These are phyloP conservation scores for Nemania sp. DNA, from an alignment of 2,329 filamentous ascomycete genomes.

Conservation along the genomic window DNA sequence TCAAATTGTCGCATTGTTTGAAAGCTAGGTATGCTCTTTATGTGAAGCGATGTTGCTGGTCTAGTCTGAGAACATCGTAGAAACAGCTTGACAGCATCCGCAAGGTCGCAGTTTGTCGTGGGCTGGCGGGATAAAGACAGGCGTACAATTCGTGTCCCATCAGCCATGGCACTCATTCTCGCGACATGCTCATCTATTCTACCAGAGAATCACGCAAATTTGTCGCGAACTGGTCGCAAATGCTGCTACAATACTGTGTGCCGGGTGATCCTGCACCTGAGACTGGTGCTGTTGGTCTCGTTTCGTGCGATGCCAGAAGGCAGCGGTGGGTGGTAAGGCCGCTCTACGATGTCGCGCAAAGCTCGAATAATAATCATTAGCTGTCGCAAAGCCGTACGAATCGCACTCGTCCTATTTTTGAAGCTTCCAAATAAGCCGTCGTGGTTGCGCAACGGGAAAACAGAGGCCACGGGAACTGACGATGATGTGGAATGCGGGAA, in stretches of 20 bases:
- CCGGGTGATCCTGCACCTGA: no score
- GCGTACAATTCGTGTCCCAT: no score
- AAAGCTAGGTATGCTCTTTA: neutral
- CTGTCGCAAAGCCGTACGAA: slow-evolving; percentile 27
- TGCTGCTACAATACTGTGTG: neutral
- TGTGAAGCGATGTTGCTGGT: slow-evolving; percentile 15
- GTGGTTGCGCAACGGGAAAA: slow-evolving; percentile 7
- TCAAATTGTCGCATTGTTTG: slow-evolving; percentile 2
- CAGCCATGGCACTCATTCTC: no score
- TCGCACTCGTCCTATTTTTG: slow-evolving; percentile 1
- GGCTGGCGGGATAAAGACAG: neutral
- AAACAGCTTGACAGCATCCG: slow-evolving; percentile 7
- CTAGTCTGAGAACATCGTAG: slow-evolving; percentile 13
- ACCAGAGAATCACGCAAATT: neutral
- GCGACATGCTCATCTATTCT: no score
- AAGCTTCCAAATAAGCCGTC: neutral
- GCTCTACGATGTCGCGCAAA: slow-evolving; percentile 10
- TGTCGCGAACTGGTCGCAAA: neutral
- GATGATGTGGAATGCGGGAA: neutral
- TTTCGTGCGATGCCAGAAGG: no score
- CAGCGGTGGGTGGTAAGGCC: neutral
- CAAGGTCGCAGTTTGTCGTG: slow-evolving; percentile 12
- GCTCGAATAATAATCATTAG: neutral
- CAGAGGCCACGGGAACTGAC: neutral
- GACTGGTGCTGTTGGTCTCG: no score